Evolutionary conservation across 257 asterid genomes (phyloP).

Genomic region (Petunia axillaris): DNA sequence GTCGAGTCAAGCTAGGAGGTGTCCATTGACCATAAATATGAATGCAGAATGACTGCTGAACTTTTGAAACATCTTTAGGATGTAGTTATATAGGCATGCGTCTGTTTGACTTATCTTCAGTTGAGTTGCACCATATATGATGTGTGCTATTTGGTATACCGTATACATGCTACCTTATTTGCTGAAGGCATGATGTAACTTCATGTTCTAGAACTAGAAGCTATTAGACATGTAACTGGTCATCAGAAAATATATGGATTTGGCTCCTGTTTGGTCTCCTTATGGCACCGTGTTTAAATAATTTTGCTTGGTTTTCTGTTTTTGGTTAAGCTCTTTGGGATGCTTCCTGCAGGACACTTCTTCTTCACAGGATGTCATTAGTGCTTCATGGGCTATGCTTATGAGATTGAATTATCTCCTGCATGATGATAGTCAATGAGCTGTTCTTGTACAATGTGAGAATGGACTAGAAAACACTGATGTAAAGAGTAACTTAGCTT

Average conservation of each 20-base stretch:
- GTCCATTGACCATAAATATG: background rate
- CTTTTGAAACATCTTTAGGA: constrained; percentile 7
- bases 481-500: constrained; percentile 23
- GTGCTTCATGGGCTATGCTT: constrained; percentile 10
- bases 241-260: background rate
- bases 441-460: constrained; percentile 15
- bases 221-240: background rate
- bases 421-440: constrained; percentile 11
- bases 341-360: constrained; percentile 25
- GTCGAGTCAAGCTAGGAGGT: background rate
- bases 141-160: background rate
- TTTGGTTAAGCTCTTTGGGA: background rate
- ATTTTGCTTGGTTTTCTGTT: background rate
- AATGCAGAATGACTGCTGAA: background rate
- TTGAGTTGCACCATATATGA: background rate
- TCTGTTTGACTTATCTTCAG: constrained; percentile 13
- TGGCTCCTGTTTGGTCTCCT: constrained; percentile 2
- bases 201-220: constrained; percentile 15
- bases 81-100: background rate
- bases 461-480: constrained; percentile 3
- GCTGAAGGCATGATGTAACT: background rate
- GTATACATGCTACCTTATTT: background rate
- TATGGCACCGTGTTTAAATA: background rate
- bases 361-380: background rate
- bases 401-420: constrained; percentile 2